A percentile compares a stretch with the other conserved stretches of the same genome.
These are phyloP conservation scores for Pseudopyrenochaeta lycopersici DNA, from an alignment of 2,329 filamentous ascomycete genomes.

Conservation along the genomic window DNA sequence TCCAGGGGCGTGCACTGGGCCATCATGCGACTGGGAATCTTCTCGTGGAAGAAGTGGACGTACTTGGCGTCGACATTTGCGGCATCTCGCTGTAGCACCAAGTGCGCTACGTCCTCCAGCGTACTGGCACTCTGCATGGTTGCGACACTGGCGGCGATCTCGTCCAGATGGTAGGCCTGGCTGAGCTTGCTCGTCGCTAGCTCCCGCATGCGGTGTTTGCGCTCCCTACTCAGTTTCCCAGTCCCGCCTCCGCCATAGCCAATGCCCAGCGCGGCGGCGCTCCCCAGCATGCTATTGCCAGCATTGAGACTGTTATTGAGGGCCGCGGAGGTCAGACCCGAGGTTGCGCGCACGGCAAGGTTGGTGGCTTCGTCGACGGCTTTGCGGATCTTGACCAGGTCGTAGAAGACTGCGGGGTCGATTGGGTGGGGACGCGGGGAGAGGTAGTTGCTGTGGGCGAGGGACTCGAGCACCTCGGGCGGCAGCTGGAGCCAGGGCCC, in stretches of 20 bases:
- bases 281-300: slow-evolving; percentile 60
- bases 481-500: slow-evolving; percentile 85
- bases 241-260: slow-evolving; percentile 64
- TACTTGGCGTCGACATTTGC: slow-evolving; percentile 79
- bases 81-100: slow-evolving; percentile 76
- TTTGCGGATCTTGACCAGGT: slow-evolving; percentile 81
- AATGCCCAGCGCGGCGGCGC: slow-evolving; percentile 64
- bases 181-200: slow-evolving; percentile 81
- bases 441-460: slow-evolving; percentile 82
- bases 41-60: slow-evolving; percentile 93
- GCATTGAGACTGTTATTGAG: slow-evolving; percentile 65
- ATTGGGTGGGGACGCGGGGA: slow-evolving; percentile 78
- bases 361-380: slow-evolving; percentile 83
- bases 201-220: slow-evolving; percentile 81
- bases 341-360: slow-evolving; percentile 79
- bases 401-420: slow-evolving; percentile 82
- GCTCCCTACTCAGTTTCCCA: slow-evolving; percentile 76
- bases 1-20: slow-evolving; percentile 75
- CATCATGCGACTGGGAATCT: slow-evolving; percentile 79
- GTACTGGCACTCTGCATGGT: slow-evolving; percentile 83
- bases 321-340: slow-evolving; percentile 72
- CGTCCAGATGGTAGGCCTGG: slow-evolving; percentile 80
- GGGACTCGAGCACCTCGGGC: slow-evolving; percentile 78
- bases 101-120: slow-evolving; percentile 76
- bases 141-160: slow-evolving; percentile 83